A percentile compares a stretch with the other conserved stretches of the same genome.
These are phyloP conservation scores for Hypoxylon intermedium DNA, from an alignment of 495 filamentous ascomycete species.

Conservation along the genomic window DNA sequence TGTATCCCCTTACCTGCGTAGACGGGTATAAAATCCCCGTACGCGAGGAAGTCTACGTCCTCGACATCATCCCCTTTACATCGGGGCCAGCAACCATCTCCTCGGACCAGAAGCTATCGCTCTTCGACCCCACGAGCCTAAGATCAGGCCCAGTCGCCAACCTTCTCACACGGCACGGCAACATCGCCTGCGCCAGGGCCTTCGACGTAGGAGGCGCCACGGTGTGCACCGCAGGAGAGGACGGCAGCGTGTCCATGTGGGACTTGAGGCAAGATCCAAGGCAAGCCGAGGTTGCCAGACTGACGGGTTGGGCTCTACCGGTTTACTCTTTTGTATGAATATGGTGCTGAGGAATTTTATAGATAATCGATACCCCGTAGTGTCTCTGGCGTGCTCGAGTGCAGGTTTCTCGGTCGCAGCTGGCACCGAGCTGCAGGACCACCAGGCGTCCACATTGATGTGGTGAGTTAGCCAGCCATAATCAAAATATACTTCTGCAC, in stretches of 20 bases:
- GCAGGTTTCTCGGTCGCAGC: slow-evolving; percentile 68
- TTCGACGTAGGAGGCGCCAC: slow-evolving; percentile 50
- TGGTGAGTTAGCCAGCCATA: slow-evolving; percentile 61
- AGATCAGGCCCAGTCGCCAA: slow-evolving; percentile 48
- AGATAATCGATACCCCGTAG: slow-evolving; percentile 59
- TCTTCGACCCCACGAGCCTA: slow-evolving; percentile 59
- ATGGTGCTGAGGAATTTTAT: slow-evolving; percentile 33
- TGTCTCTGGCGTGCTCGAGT: slow-evolving; percentile 71
- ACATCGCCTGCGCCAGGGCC: slow-evolving; percentile 63
- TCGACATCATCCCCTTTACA: slow-evolving; percentile 55
- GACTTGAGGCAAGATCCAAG: slow-evolving; percentile 57
- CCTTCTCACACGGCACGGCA: slow-evolving; percentile 57
- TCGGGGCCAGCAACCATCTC: slow-evolving; percentile 56
- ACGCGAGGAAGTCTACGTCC: slow-evolving; percentile 56
- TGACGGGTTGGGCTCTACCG: slow-evolving; percentile 47
- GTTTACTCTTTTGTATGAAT: slow-evolving; percentile 2
- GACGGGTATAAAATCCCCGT: slow-evolving; percentile 54
- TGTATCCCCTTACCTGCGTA: slow-evolving; percentile 55
- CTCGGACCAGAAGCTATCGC: slow-evolving; percentile 62
- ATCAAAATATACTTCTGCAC: background rate
- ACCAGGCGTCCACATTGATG: slow-evolving; percentile 73
- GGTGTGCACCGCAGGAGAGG: slow-evolving; percentile 67
- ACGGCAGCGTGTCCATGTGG: slow-evolving; percentile 65
- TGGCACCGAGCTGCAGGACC: slow-evolving; percentile 79
- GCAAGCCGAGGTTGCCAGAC: slow-evolving; percentile 45